Evolutionary conservation across 768 basidiomycete species (phyloP), one percentile per base, ranked within the genome.

Genomic region (Russula virescens): DNA sequence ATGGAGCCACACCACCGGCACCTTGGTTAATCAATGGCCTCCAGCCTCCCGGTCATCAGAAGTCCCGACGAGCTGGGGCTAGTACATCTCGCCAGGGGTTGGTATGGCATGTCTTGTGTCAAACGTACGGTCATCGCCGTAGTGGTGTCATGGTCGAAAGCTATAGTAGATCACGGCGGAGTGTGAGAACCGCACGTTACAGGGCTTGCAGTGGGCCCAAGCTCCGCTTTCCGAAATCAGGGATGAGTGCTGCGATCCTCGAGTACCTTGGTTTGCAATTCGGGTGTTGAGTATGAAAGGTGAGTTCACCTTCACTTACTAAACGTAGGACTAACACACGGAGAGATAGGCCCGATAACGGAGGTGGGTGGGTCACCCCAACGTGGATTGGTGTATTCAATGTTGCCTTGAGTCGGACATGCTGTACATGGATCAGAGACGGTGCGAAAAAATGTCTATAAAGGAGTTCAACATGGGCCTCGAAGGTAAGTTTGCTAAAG

Each of bases 1-100:
- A 58, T 53, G 51, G 50, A 53, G 62, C 62, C 56, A 23, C 21
- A 8, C 35, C 4, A 48, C 40, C 62, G 57, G 62, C 18, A 58
- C 48, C 28, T 25, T 50, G 23, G 9, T 3, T 3, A 7, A 18
- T 13, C 40, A 16, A 23, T 21, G 8, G 42, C 42, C 42, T n/a
- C n/a, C n/a, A n/a, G n/a, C n/a, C 38, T 8, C 9, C 25, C 25
- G 16, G 23, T 47, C 46, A 48, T 47, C 46, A 48, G 10, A 25
- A 31, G 13, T n/a, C 7, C 34, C 19, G 31, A 3, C 0, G 26
- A 42, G 42, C 50, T n/a, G n/a, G n/a, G 43, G 58, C 40, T 3
- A 8, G 34, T n/a, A 43, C 49, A 38, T 16, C 19, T 62, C 25
- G 13, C 42, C 48, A 34, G 34, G 42, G 18, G 11, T n/a, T n/a